Percentiles rank a stretch among this genome's conserved stretches.
These are phyloP conservation scores for Clavaria fumosa DNA, from an alignment of 768 basidiomycete genomes.

Conservation along the genomic window DNA sequence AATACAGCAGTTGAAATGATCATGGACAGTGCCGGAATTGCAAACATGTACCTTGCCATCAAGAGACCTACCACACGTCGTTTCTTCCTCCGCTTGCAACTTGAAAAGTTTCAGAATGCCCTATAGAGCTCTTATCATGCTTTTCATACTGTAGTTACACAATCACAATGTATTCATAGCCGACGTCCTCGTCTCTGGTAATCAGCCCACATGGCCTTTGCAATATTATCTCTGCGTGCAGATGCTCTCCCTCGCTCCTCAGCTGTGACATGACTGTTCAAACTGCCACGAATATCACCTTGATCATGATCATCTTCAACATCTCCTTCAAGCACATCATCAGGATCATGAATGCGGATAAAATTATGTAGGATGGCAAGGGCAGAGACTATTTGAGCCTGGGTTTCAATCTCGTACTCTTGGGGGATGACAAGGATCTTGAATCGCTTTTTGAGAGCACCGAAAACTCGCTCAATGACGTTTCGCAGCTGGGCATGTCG, in stretches of 20 bases:
- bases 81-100: too few species aligned
- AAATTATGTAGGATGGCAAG: conserved; percentile 13
- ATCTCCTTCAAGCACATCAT: conserved; percentile 4
- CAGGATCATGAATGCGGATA: conserved; percentile 9
- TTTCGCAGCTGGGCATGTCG: conserved; percentile 14
- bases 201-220: conserved; percentile 12
- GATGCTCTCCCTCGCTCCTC: background rate
- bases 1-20: too few species aligned
- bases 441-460: conserved; percentile 12
- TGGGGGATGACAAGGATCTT: conserved; percentile 6
- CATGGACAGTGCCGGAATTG: too few species aligned
- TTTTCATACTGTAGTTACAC: too few species aligned
- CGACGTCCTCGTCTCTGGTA: too few species aligned
- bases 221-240: conserved; percentile 10
- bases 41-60: too few species aligned
- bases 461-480: conserved; percentile 17
- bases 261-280: conserved; percentile 1
- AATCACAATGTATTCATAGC: too few species aligned
- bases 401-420: conserved; percentile 10
- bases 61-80: too few species aligned
- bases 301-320: background rate
- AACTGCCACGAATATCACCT: background rate
- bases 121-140: too few species aligned
- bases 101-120: too few species aligned
- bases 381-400: conserved; percentile 11